Percentiles rank a stretch among this genome's conserved stretches.
Evolutionary conservation across 352 stramenopile species (phyloP).

Genomic region (Phytophthora megakarya): DNA sequence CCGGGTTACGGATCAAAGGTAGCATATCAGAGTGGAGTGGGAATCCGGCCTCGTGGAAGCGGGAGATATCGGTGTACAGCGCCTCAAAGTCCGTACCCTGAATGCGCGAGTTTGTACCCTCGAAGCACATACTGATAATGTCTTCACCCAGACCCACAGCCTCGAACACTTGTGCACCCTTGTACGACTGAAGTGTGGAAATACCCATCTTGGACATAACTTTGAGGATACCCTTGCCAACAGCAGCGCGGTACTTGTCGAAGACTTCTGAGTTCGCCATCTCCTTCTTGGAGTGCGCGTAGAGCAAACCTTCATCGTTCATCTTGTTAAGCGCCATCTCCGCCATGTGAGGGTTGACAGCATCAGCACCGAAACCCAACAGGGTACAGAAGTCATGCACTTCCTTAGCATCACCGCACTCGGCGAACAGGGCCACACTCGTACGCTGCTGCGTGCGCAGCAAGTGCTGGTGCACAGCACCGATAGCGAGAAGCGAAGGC

Average conservation of each 20-base stretch:
- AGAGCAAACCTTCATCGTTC: conserved; percentile 91
- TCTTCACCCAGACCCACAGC: conserved; percentile 93
- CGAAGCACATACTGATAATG: conserved; percentile 91
- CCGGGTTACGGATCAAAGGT: conserved; percentile 93
- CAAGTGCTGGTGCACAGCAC: conserved; percentile 96
- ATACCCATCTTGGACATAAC: conserved; percentile 97
- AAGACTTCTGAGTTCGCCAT: conserved; percentile 67
- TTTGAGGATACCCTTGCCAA: conserved; percentile 76
- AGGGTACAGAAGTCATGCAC: conserved; percentile 96
- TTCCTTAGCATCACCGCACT: conserved; percentile 95
- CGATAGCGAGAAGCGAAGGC: conserved; percentile 94
- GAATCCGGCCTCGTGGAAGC: conserved; percentile 92
- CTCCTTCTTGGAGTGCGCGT: conserved; percentile 59
- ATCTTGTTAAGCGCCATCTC: conserved; percentile 96
- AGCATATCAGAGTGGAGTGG: conserved; percentile 72
- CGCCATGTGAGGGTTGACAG: conserved; percentile 95
- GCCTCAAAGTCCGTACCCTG: conserved; percentile 95
- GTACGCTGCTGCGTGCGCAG: conserved; percentile 92
- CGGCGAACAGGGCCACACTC: conserved; percentile 91
- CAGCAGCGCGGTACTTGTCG: conserved; percentile 66
- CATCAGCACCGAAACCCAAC: conserved; percentile 95
- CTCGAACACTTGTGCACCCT: conserved; percentile 97
- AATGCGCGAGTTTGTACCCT: conserved; percentile 89
- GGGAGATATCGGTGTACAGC: conserved; percentile 94
- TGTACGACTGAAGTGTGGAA: conserved; percentile 94